Percentiles rank a stretch among this genome's conserved stretches.
Conservation (phyloP, 495 filamentous ascomycete species). For the Extremus antarcticus region DNA sequence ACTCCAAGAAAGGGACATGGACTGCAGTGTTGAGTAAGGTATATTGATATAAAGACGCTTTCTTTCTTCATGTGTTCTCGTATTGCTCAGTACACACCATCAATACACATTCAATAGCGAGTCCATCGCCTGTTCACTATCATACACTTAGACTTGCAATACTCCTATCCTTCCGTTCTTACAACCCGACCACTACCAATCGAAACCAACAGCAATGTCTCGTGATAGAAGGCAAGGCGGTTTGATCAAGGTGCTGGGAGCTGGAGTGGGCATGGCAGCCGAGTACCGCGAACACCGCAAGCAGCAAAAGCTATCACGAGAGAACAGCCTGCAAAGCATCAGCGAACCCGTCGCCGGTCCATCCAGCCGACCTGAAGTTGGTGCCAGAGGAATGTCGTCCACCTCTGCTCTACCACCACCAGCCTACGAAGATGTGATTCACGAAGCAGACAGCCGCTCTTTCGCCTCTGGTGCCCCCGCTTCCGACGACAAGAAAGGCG, state of each 20-base stretch:
- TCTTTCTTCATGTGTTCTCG: too few relatives aligned
- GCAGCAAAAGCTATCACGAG: constrained; percentile 26
- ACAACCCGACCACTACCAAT: too few relatives aligned
- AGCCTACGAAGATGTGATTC: constrained; percentile 14
- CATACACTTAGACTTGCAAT: too few relatives aligned
- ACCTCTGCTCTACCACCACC: constrained; percentile 15
- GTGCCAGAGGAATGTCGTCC: not conserved
- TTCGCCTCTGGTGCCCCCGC: constrained; percentile 14
- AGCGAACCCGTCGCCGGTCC: constrained; percentile 1
- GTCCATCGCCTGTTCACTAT: too few relatives aligned
- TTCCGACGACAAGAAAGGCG: constrained; percentile 17
- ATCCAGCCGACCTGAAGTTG: constrained; percentile 5
- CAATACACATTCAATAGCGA: too few relatives aligned
- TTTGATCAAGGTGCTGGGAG: constrained; percentile 26
- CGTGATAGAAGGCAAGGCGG: not conserved
- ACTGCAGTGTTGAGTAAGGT: too few relatives aligned
- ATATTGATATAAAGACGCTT: too few relatives aligned
- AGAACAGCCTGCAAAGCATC: constrained; percentile 7
- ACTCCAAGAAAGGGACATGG: too few relatives aligned
- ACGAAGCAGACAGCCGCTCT: constrained; percentile 1
- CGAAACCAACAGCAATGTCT: not conserved
- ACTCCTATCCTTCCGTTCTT: not conserved
- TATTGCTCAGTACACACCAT: too few relatives aligned
- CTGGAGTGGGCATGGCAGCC: constrained; percentile 41
- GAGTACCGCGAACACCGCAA: constrained; percentile 34